Conservation (phyloP, 306 rosid genomes). For the Acacia acuminata region DNA sequence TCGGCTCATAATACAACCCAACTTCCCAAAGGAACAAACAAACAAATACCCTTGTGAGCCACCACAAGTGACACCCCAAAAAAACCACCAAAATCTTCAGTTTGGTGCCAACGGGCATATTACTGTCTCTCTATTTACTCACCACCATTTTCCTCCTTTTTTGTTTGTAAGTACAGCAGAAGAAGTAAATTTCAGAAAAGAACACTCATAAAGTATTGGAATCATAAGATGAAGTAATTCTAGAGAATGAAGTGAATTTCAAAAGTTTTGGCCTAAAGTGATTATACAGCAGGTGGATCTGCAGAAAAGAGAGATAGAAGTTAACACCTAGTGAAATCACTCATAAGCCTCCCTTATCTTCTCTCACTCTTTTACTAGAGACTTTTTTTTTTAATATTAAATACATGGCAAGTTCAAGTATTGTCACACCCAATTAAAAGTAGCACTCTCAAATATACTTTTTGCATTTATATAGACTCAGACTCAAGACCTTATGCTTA, state of each 20-base stretch:
- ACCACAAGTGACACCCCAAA: not conserved
- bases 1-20: not conserved
- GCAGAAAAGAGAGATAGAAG: not conserved
- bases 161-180: not conserved
- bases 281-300: not conserved
- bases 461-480: too few species aligned
- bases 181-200: not conserved
- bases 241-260: not conserved
- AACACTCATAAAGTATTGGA: not conserved
- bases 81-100: not conserved
- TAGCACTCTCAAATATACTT: too few species aligned
- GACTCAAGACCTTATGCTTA: too few species aligned
- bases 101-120: conserved; percentile 31
- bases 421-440: too few species aligned
- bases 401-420: too few species aligned
- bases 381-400: too few species aligned
- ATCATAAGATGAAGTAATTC: not conserved
- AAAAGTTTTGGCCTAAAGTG: not conserved
- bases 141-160: not conserved
- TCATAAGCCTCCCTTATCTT: not conserved
- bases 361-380: not conserved
- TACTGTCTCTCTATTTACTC: not conserved
- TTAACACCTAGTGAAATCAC: not conserved
- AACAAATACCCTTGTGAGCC: not conserved
- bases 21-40: conserved; percentile 1